Conservation (phyloP, 2,329 filamentous ascomycete genomes). For the Colletotrichum siamense region DNA sequence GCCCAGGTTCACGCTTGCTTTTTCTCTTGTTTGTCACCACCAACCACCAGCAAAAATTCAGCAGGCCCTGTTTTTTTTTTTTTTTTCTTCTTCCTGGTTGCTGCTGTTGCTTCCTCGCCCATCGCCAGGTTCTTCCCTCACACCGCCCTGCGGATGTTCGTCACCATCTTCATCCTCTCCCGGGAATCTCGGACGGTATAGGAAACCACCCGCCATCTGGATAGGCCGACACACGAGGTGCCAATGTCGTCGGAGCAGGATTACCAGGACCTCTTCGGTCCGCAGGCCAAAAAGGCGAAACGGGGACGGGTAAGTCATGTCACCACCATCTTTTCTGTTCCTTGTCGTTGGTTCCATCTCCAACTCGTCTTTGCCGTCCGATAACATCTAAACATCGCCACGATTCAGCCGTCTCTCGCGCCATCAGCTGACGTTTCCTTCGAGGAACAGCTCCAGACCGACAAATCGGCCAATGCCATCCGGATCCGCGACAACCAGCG, state of each 20-base stretch:
- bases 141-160: slow-evolving; percentile 14
- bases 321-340: neutral
- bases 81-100: neutral
- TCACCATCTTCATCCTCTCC: neutral
- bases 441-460: slow-evolving; percentile 20
- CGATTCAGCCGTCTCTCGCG: neutral
- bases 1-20: neutral
- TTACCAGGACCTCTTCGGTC: slow-evolving; percentile 20
- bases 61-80: neutral
- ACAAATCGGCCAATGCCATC: slow-evolving; percentile 26
- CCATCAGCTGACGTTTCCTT: slow-evolving; percentile 6
- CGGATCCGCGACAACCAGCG: slow-evolving; percentile 59
- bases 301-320: slow-evolving; percentile 22
- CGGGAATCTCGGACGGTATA: slow-evolving; percentile 11
- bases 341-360: neutral
- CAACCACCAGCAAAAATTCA: slow-evolving; percentile 13
- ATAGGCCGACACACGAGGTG: neutral
- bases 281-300: slow-evolving; percentile 22
- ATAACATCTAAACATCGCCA: neutral
- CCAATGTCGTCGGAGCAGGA: slow-evolving; percentile 20
- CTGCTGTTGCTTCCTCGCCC: neutral
- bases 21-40: slow-evolving; percentile 17
- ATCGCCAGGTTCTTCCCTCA: slow-evolving; percentile 2
- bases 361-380: neutral
- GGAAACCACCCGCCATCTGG: neutral